A percentile compares a stretch with the other conserved stretches of the same genome.
Conservation (phyloP, 768 basidiomycete species). For the Tricholoma saponaceum region DNA sequence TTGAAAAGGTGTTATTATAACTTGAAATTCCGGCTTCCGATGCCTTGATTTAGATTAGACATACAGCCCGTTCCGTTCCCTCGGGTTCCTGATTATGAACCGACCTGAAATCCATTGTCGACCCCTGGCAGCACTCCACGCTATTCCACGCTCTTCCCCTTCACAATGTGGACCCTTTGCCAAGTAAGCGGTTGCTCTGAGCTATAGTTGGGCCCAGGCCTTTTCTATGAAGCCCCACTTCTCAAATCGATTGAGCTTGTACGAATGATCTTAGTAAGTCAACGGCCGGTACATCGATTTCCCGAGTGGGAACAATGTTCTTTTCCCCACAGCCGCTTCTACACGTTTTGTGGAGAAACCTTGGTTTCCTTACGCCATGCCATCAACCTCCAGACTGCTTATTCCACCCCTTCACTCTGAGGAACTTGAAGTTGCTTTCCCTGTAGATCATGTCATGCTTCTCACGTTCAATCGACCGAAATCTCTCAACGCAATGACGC, state of each 20-base stretch:
- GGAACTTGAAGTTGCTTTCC: slow-evolving; percentile 34
- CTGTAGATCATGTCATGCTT: slow-evolving; percentile 34
- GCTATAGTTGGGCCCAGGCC: no score
- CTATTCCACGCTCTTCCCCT: no score
- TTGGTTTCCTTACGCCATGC: no score
- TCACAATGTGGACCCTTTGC: no score
- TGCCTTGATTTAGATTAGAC: slow-evolving; percentile 7
- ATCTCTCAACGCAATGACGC: slow-evolving; percentile 71
- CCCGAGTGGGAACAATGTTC: not conserved
- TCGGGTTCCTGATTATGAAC: slow-evolving; percentile 12
- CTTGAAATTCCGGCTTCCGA: not conserved
- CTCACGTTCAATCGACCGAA: slow-evolving; percentile 60
- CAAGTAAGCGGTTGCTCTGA: no score
- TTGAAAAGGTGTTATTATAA: not conserved
- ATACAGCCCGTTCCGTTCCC: slow-evolving; percentile 11
- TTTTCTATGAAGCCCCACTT: no score
- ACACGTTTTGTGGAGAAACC: no score
- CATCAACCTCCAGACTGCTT: slow-evolving; percentile 4
- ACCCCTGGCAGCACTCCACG: no score
- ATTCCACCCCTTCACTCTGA: slow-evolving; percentile 28
- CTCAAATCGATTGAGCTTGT: no score
- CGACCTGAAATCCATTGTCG: no score
- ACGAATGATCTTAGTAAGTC: not conserved
- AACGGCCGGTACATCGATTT: not conserved
- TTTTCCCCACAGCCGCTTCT: not conserved